phyloP scores from a whole-genome alignment of 805 yeast species.

The Saturnispora serradocipensis region DNA sequence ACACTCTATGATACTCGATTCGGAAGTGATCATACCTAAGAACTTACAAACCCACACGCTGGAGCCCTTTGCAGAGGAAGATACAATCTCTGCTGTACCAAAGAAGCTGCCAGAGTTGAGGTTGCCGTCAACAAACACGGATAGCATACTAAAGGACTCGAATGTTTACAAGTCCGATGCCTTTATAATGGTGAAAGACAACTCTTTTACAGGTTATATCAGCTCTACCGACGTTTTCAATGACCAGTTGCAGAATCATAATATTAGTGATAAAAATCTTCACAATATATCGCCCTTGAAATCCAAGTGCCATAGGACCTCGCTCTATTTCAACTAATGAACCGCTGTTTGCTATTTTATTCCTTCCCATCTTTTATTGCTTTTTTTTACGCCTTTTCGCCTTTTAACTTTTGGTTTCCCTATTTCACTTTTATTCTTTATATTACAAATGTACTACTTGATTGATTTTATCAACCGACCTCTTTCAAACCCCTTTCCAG shows the following conservation, averaged over 20 bases:
- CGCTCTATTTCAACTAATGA: conserved; percentile 5
- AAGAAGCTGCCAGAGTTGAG: background rate
- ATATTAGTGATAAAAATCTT: background rate
- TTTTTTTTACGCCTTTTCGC: background rate
- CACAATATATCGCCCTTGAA: background rate
- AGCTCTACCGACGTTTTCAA: background rate
- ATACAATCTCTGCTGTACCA: background rate
- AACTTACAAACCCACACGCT: background rate
- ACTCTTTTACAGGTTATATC: background rate
- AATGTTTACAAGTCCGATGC: background rate
- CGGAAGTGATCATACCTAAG: background rate
- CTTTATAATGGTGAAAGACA: background rate
- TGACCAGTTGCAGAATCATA: background rate
- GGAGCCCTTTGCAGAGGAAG: background rate
- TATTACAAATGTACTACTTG: background rate
- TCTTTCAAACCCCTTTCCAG: conserved; percentile 52
- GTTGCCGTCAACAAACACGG: background rate
- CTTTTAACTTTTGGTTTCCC: background rate
- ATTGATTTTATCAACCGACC: background rate
- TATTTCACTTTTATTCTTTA: background rate
- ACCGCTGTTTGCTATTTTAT: background rate
- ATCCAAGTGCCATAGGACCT: conserved; percentile 8
- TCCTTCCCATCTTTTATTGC: background rate
- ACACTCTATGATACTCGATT: conserved; percentile 7
- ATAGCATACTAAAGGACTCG: background rate